These are phyloP conservation scores for Bauhinia variegata DNA, from an alignment of 306 rosid species.

Conservation along the genomic window DNA sequence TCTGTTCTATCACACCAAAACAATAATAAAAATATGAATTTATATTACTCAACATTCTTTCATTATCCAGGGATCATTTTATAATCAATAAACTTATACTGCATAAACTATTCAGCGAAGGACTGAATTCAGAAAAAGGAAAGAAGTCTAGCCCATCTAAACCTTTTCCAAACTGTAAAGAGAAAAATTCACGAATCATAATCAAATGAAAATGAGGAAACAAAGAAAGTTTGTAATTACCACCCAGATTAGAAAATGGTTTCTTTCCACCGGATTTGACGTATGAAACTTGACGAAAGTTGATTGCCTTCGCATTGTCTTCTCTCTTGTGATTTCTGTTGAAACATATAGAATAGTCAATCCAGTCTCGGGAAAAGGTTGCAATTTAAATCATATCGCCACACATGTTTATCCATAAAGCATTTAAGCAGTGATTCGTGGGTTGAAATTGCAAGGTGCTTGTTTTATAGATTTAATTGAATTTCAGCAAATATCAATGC, in stretches of 20 bases:
- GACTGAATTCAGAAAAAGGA: too few species aligned
- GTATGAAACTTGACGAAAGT: constrained; percentile 71
- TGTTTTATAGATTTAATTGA: not conserved
- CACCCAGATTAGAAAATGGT: constrained; percentile 68
- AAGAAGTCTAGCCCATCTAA: too few species aligned
- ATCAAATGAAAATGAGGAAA: constrained; percentile 25
- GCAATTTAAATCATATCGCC: constrained; percentile 6
- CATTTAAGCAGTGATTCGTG: not conserved
- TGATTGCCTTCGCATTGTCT: constrained; percentile 83
- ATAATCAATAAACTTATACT: too few species aligned
- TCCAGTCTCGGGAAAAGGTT: constrained; percentile 24
- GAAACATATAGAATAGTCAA: constrained; percentile 33
- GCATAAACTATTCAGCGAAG: too few species aligned
- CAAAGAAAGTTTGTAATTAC: constrained; percentile 52
- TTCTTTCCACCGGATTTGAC: constrained; percentile 65
- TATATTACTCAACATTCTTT: too few species aligned
- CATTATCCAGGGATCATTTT: too few species aligned
- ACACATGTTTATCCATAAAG: not conserved
- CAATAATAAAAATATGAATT: too few species aligned
- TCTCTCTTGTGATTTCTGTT: constrained; percentile 70
- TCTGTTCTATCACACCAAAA: too few species aligned
- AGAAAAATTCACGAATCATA: constrained; percentile 24
- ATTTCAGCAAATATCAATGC: constrained; percentile 8
- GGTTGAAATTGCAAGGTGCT: constrained; percentile 13
- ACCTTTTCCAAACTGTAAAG: too few species aligned